These are phyloP conservation scores for Theileria annulata DNA, from an alignment of 169 alveolate genomes.

Conservation along the genomic window DNA sequence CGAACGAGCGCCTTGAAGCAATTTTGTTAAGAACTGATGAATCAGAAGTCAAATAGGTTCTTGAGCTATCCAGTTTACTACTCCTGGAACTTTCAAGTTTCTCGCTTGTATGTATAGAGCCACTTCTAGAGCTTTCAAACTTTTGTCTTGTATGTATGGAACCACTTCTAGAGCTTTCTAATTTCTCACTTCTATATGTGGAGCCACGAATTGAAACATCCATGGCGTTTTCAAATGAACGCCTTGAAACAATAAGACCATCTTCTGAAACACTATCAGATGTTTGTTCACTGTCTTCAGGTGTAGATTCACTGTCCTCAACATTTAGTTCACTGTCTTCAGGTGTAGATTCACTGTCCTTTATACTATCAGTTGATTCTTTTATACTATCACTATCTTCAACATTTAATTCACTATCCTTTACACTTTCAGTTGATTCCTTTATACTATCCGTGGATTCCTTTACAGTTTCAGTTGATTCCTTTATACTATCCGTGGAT, in stretches of 20 bases:
- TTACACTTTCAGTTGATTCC: neutral
- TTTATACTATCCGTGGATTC: neutral
- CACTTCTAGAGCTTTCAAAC: neutral
- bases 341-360: neutral
- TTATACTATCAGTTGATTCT: neutral
- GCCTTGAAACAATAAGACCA: neutral
- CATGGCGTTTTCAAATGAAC: neutral
- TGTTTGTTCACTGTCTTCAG: neutral
- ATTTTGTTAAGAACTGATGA: neutral
- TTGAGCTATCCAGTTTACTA: neutral
- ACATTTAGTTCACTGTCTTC: neutral
- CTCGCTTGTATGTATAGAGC: neutral
- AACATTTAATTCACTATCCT: neutral
- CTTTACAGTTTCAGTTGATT: neutral
- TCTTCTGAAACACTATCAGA: neutral
- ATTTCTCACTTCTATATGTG: neutral
- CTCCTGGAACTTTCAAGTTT: neutral
- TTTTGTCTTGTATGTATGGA: neutral
- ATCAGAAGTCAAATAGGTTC: neutral
- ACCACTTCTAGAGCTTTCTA: neutral
- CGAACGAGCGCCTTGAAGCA: conserved; percentile 2
- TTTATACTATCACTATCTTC: neutral
- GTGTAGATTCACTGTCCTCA: neutral
- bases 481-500: neutral
- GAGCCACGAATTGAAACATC: conserved; percentile 11